These are phyloP conservation scores for Penicillium riverlandense DNA, from an alignment of 495 filamentous ascomycete species.

Conservation along the genomic window DNA sequence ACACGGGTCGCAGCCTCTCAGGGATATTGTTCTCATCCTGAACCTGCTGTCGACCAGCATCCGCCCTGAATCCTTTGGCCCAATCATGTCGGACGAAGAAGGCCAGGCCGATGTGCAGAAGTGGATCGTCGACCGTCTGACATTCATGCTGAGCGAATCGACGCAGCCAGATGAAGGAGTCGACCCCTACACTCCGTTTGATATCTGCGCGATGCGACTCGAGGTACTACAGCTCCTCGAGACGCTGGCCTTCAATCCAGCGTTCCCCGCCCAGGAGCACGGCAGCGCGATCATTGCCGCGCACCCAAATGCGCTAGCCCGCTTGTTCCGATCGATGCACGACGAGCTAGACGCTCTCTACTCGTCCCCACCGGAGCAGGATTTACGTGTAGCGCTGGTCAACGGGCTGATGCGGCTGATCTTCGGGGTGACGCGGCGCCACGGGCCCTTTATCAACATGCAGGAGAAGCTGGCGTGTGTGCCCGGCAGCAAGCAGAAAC, in stretches of 20 bases:
- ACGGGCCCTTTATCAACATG: slow-evolving; percentile 44
- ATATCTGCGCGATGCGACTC: slow-evolving; percentile 50
- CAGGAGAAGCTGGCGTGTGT: slow-evolving; percentile 49
- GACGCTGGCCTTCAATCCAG: slow-evolving; percentile 36
- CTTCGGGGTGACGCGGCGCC: slow-evolving; percentile 47
- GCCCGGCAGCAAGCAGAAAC: slow-evolving; percentile 56
- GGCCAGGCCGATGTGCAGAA: slow-evolving; percentile 49
- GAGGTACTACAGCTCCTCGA: slow-evolving; percentile 51
- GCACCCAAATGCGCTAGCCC: slow-evolving; percentile 48
- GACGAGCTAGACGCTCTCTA: slow-evolving; percentile 59
- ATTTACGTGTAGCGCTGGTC: slow-evolving; percentile 39
- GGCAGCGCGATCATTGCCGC: slow-evolving; percentile 46
- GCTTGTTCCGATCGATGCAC: slow-evolving; percentile 55
- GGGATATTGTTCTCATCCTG: slow-evolving; percentile 51
- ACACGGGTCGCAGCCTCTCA: slow-evolving; percentile 48
- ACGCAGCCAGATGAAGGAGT: slow-evolving; percentile 42
- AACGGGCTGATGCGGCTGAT: slow-evolving; percentile 57
- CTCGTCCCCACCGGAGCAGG: slow-evolving; percentile 35
- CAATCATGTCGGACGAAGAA: slow-evolving; percentile 45
- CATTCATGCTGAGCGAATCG: slow-evolving; percentile 51
- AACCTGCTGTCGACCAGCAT: slow-evolving; percentile 54
- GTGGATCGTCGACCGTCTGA: slow-evolving; percentile 53
- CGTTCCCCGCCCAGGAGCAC: slow-evolving; percentile 29
- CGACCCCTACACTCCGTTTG: slow-evolving; percentile 35
- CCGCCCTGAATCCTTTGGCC: slow-evolving; percentile 49